Conservation (phyloP, 768 basidiomycete species). For the Boletellus emodensis region DNA sequence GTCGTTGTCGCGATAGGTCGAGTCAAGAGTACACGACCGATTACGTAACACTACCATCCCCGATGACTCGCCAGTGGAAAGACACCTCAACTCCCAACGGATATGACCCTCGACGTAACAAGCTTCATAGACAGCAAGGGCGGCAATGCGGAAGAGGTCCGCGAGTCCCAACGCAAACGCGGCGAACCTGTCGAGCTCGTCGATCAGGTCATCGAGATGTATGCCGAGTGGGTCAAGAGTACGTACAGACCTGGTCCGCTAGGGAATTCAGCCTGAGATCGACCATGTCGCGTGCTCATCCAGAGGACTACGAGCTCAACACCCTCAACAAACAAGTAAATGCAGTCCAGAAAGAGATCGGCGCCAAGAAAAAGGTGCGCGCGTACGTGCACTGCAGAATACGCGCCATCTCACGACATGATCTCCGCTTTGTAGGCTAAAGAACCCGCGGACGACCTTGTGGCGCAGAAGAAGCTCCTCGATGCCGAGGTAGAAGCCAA, state of each 20-base stretch:
- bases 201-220: conserved; percentile 91
- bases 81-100: too few species aligned
- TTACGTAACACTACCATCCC: not conserved
- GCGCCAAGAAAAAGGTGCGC: conserved; percentile 83
- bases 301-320: conserved; percentile 87
- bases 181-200: conserved; percentile 88
- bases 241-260: conserved; percentile 26
- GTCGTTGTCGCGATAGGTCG: not conserved
- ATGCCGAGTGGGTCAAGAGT: conserved; percentile 93
- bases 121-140: conserved; percentile 85
- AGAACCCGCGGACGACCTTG: conserved; percentile 82
- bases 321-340: conserved; percentile 79
- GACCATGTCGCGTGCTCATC: not conserved
- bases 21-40: not conserved
- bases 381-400: not conserved
- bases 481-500: conserved; percentile 77
- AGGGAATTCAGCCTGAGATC: not conserved
- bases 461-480: conserved; percentile 78
- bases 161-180: conserved; percentile 89
- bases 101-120: conserved; percentile 82
- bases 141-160: conserved; percentile 85
- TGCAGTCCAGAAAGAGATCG: conserved; percentile 91
- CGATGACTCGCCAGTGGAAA: too few species aligned
- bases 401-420: not conserved
- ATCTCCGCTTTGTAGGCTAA: conserved; percentile 60